A percentile compares a stretch with the other conserved stretches of the same genome.
Conservation (phyloP, 179 eudicot genomes). For the Beta lomatogona region DNA sequence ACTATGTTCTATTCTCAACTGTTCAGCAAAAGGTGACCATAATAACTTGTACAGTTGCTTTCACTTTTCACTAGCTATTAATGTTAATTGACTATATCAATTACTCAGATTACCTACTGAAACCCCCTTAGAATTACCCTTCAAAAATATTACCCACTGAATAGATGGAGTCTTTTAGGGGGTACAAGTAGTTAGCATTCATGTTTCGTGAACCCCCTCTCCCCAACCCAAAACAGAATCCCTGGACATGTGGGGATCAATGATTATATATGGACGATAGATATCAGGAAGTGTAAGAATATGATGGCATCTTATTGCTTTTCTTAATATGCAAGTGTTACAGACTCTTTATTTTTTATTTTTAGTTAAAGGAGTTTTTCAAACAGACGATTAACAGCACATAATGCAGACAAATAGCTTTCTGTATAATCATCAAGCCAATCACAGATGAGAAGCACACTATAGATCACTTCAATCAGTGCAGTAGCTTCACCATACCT, state of each 20-base stretch:
- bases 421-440: not conserved
- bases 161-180: no score
- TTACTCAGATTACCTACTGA: no score
- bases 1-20: not conserved
- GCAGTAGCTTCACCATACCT: not conserved
- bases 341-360: not conserved
- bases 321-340: not conserved
- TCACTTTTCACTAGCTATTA: not conserved
- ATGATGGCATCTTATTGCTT: not conserved
- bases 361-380: no score
- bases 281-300: not conserved
- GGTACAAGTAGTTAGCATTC: not conserved
- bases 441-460: not conserved
- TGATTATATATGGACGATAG: not conserved
- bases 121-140: no score
- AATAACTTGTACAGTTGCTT: not conserved
- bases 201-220: not conserved
- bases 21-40: not conserved
- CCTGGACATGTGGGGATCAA: not conserved
- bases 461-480: not conserved
- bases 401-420: not conserved
- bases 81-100: no score
- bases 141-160: not conserved
- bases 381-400: not conserved
- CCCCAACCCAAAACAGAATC: not conserved